Evolutionary conservation across 2,329 filamentous ascomycete genomes (phyloP).

Genomic region (Phyllosticta citribraziliensis): DNA sequence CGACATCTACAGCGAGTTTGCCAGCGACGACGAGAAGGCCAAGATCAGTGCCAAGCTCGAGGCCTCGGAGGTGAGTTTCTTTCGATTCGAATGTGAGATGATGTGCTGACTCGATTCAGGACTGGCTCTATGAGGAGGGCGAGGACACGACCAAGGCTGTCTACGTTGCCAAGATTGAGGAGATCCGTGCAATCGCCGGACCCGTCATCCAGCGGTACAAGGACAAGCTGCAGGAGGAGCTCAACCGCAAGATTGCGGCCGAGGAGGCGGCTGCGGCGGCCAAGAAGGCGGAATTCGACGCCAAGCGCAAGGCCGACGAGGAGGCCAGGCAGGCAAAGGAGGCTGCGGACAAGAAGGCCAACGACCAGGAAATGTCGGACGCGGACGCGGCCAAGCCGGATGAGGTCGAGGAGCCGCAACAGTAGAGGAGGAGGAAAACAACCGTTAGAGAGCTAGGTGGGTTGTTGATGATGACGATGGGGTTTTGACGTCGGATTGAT

Average conservation of each 20-base stretch:
- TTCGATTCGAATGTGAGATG: not conserved
- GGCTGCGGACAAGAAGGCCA: slow-evolving; percentile 33
- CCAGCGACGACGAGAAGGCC: slow-evolving; percentile 84
- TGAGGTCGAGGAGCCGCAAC: slow-evolving; percentile 13
- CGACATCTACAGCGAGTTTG: slow-evolving; percentile 79
- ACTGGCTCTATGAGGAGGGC: slow-evolving; percentile 97
- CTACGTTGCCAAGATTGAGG: slow-evolving; percentile 91
- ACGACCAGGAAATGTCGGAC: slow-evolving; percentile 51
- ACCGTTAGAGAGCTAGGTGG: not conserved
- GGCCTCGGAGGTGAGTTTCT: slow-evolving; percentile 64
- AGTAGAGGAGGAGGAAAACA: slow-evolving; percentile 2
- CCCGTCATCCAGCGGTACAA: slow-evolving; percentile 91
- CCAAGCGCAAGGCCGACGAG: slow-evolving; percentile 66
- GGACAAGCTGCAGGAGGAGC: slow-evolving; percentile 85
- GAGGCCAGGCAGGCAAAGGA: slow-evolving; percentile 60
- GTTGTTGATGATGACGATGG: not conserved
- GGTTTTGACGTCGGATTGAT: not conserved
- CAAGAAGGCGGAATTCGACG: slow-evolving; percentile 53
- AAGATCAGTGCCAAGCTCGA: slow-evolving; percentile 78
- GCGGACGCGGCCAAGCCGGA: slow-evolving; percentile 36
- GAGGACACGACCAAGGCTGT: slow-evolving; percentile 89
- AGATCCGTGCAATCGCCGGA: slow-evolving; percentile 82
- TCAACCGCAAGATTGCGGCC: slow-evolving; percentile 56
- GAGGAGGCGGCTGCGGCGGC: slow-evolving; percentile 58
- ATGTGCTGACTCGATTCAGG: slow-evolving; percentile 43